Evolutionary conservation across 331 rosid genomes (phyloP), one percentile per base, ranked within the genome.

Genomic region (Phaseolus coccineus): DNA sequence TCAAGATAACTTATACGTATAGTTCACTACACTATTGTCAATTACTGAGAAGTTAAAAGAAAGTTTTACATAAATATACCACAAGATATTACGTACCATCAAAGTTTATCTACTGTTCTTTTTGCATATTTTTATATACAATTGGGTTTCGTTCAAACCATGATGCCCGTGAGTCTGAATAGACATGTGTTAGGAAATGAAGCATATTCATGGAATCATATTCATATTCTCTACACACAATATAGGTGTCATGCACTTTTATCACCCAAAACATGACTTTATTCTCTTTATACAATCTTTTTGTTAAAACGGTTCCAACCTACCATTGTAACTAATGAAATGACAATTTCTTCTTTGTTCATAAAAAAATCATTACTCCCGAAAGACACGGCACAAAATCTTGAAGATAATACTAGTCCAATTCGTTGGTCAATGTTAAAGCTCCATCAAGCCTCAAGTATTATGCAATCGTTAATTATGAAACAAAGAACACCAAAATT

Each of bases 241-340:
- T 22, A 56, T 4, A 80, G n/a, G 52, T 71, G 9, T 51, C 39
- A 33, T 19, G 9, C 31, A 4, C 13, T 64, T 61, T 68, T 52
- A 28, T 67, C 74, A 37, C 47, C 37, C 48, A 58, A 47, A 9
- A 35, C 56, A 50, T 76, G 31, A 82, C 78, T 78, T 59, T 50
- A 68, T 37, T 68, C 35, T 68, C 65, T 19, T 33, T 28, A 3
- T 31, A 31, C 55, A 55, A 10, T 40, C 13, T 31, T 69, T 25
- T 12, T 24, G 39, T 5, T 61, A 3, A 24, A 58, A 15, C 6
- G 7, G 58, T 42, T 64, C 3, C 15, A 35, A 39, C 27, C 50
- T 7, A 64, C 50, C 69, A 64, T 9, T 64, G 15, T 64, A 9
- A 15, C 14, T 7, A 37, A 31, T 19, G 50, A 33, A 71, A 52